Evolutionary conservation across 2,329 filamentous ascomycete genomes (phyloP), one percentile per base, ranked within the genome.

Genomic region (Microcera coccophila): DNA sequence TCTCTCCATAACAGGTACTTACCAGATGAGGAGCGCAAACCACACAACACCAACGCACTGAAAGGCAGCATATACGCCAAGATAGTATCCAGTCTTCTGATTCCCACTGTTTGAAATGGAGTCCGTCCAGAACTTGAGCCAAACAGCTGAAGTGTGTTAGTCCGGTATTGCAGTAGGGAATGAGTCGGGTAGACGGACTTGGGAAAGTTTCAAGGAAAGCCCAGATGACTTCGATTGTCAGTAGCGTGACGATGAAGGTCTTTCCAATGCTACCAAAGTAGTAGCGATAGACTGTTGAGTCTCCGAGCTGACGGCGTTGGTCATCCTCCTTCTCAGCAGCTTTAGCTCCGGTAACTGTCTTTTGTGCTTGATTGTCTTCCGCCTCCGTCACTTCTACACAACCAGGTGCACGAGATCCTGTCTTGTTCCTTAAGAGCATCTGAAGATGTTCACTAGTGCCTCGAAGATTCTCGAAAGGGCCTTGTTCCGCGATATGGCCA

Each of bases 91-190:
- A 1, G 44, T 19, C 4, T 39, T 39, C 0, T 44, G 11, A 15
- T 40, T 38, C 14, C 36, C 37, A 2, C 38, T 39, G 8, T 40
- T 38, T 1, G 41, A 15, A 18, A 52, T 58, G 4, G 57, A 50
- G 17, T 60, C 54, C 0, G 53, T 46, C 62, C 60, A 63, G 3
- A 62, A 55, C 7, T 60, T 58, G 18, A 64, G 51, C 62, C 62
- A 64, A n/a, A 64, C 51, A 33, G 52, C 59, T 62, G n/a, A 36
- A 1, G 2, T 7, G n/a, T 2, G 10, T 4, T 11, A 18, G 33
- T 10, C 12, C 2, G 14, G 8, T 20, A 36, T 22, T 21, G 14
- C 33, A 5, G 32, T 12, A 3, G 1, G 12, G 3, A 4, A 15
- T 9, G 5, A n/a, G n/a, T n/a, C n/a, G n/a, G n/a, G 8, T n/a